Base-by-base conservation (phyloP, 805 yeast species). In the Kodamaea restingae region DNA sequence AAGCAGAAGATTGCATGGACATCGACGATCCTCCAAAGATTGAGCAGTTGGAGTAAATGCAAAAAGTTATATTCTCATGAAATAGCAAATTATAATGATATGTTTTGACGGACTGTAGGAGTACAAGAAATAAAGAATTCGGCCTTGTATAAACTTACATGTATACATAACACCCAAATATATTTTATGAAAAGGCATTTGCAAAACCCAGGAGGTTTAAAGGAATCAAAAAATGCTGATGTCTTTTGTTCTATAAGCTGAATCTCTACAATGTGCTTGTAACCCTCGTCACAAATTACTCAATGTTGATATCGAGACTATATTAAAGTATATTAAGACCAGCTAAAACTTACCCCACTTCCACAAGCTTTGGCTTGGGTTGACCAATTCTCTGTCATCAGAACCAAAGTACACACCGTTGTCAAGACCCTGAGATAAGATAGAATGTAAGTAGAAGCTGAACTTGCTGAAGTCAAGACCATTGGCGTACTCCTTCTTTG, bases 281-380 rank as follows among this genome's bases (percentile, higher is more conserved):
- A n/a, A n/a, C n/a, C n/a, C n/a, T n/a, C n/a, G n/a, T n/a, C n/a
- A n/a, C n/a, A n/a, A n/a, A n/a, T n/a, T n/a, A n/a, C n/a, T n/a
- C n/a, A n/a, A n/a, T n/a, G n/a, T n/a, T n/a, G n/a, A n/a, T n/a
- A n/a, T n/a, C n/a, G n/a, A n/a, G n/a, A n/a, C n/a, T n/a, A n/a
- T n/a, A n/a, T n/a, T n/a, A n/a, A n/a, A n/a, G n/a, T n/a, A n/a
- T n/a, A n/a, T n/a, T n/a, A 6, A 20, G 5, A 20, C n/a, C 12
- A 22, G 14, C 15, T 28, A 38, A 14, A 17, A 39, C 31, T 59
- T 63, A 18, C 58, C 54, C 75, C 76, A 73, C 44, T 63, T 70
- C 65, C 70, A 73, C 26, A 63, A 41, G 2, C 63, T 53, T 51
- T 70, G 72, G 25, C 54, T 56, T 3, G 78, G 77, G 52, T 74